These are phyloP conservation scores for Cladophialophora immunda DNA, from an alignment of 2,329 filamentous ascomycete genomes.

Conservation along the genomic window DNA sequence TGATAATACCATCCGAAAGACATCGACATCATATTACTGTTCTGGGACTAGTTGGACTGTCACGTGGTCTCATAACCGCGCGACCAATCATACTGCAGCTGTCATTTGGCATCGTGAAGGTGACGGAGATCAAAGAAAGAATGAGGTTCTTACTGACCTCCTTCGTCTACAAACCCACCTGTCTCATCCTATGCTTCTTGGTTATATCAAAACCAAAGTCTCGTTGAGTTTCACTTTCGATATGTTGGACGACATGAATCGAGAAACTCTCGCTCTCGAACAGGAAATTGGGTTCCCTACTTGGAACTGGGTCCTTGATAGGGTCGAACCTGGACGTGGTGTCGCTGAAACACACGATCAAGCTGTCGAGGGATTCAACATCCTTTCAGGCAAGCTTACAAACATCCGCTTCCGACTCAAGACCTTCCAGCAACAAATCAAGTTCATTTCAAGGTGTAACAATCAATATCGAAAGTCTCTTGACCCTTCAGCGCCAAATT, in stretches of 20 bases:
- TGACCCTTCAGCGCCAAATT: neutral
- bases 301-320: constrained; percentile 38
- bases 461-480: constrained; percentile 24
- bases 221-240: constrained; percentile 36
- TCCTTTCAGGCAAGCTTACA: constrained; percentile 35
- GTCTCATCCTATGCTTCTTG: constrained; percentile 37
- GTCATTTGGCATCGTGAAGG: constrained; percentile 37
- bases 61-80: constrained; percentile 31
- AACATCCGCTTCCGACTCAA: constrained; percentile 36
- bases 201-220: constrained; percentile 38
- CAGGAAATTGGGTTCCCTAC: constrained; percentile 35
- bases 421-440: constrained; percentile 36
- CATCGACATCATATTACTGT: constrained; percentile 30
- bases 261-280: constrained; percentile 36
- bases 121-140: constrained; percentile 31
- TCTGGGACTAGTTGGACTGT: constrained; percentile 35
- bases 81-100: constrained; percentile 32
- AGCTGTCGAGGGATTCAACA: constrained; percentile 35
- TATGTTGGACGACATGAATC: constrained; percentile 37
- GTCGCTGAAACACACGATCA: constrained; percentile 31
- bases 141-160: constrained; percentile 34
- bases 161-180: constrained; percentile 33
- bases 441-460: constrained; percentile 37
- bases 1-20: constrained; percentile 9
- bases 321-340: constrained; percentile 14